Conservation (phyloP, 352 stramenopile species). For the Phytophthora quininea region DNA sequence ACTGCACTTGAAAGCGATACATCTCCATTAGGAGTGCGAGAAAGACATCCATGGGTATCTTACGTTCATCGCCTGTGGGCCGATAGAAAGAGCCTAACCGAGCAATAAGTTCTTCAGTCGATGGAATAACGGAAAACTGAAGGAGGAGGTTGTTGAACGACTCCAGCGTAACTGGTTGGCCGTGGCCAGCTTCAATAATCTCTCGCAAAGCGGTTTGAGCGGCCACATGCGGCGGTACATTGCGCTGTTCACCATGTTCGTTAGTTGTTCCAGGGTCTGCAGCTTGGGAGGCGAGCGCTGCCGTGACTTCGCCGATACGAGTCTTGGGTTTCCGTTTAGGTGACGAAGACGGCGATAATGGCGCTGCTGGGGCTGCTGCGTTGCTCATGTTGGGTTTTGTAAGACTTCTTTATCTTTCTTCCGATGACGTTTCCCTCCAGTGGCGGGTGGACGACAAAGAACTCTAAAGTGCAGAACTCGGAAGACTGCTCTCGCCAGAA, state of each 20-base stretch:
- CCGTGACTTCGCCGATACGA: constrained; percentile 20
- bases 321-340: constrained; percentile 40
- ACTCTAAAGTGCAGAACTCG: constrained; percentile 51
- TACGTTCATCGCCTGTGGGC: constrained; percentile 59
- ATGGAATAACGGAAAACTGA: constrained; percentile 39
- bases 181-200: constrained; percentile 38
- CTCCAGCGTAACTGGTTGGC: constrained; percentile 52
- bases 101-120: constrained; percentile 33
- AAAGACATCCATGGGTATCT: constrained; percentile 56
- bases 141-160: constrained; percentile 57
- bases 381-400: constrained; percentile 15
- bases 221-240: constrained; percentile 11
- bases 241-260: not conserved
- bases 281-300: constrained; percentile 1
- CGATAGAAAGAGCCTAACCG: constrained; percentile 57
- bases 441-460: constrained; percentile 16
- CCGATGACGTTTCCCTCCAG: constrained; percentile 3
- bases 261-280: not conserved
- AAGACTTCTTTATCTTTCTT: constrained; percentile 22
- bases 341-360: constrained; percentile 14
- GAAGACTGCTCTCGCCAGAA: constrained; percentile 56
- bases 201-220: constrained; percentile 26
- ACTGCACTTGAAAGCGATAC: constrained; percentile 53
- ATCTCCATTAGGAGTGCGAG: constrained; percentile 50
- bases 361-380: not conserved